Percentiles rank a stretch among this genome's conserved stretches.
These are phyloP conservation scores for Dactylorhiza incarnata DNA, from an alignment of 106 monocot genomes.

Conservation along the genomic window DNA sequence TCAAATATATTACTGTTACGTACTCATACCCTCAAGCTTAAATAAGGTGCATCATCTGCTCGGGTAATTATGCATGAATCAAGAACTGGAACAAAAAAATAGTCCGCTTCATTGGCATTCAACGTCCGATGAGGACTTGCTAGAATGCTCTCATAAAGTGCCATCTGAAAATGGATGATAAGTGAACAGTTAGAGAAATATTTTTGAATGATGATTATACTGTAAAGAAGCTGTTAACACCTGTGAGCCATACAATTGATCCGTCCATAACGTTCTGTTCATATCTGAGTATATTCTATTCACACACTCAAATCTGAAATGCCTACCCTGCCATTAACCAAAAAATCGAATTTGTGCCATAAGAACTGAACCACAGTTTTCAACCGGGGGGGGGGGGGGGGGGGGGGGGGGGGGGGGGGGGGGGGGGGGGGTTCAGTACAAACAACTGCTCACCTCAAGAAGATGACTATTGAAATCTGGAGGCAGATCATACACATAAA, in stretches of 20 bases:
- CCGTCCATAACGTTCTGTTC: conserved; percentile 83
- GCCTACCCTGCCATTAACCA: conserved; percentile 57
- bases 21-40: conserved; percentile 42
- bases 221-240: conserved; percentile 22
- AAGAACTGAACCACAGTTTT: not conserved
- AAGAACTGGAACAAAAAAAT: conserved; percentile 88
- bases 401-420: too few relatives aligned
- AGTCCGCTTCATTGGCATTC: conserved; percentile 96
- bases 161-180: conserved; percentile 45
- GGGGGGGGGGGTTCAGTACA: not conserved
- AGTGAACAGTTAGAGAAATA: conserved; percentile 1
- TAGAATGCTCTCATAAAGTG: conserved; percentile 88
- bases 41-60: conserved; percentile 77
- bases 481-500: conserved; percentile 95
- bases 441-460: conserved; percentile 50
- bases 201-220: not conserved
- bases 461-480: conserved; percentile 90
- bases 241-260: conserved; percentile 77
- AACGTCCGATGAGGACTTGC: conserved; percentile 85
- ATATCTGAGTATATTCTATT: conserved; percentile 69
- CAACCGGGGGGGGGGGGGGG: too few relatives aligned
- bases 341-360: not conserved
- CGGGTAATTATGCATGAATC: conserved; percentile 87
- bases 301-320: conserved; percentile 73
- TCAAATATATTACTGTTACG: not conserved